Conservation (phyloP, 805 yeast species). For the Ogataea angusta region DNA sequence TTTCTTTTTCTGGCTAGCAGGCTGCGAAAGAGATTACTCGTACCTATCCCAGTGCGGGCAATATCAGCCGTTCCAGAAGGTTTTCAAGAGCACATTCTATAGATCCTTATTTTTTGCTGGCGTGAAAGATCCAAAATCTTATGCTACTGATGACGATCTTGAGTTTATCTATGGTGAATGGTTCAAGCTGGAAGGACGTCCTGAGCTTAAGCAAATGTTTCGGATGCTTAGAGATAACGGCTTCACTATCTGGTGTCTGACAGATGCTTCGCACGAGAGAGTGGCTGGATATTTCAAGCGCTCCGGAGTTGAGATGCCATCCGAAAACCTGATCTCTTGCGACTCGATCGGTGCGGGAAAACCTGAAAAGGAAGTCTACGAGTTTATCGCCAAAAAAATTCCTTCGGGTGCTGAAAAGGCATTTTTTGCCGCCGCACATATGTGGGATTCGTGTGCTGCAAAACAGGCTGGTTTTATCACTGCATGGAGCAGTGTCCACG, state of each 20-base stretch:
- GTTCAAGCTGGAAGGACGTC: constrained; percentile 21
- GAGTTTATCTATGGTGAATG: constrained; percentile 18
- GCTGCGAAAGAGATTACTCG: constrained; percentile 80
- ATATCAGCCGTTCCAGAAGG: constrained; percentile 20
- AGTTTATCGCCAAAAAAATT: constrained; percentile 21
- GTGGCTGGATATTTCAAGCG: constrained; percentile 22
- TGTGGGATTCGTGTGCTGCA: constrained; percentile 29
- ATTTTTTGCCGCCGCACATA: constrained; percentile 29
- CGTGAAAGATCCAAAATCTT: constrained; percentile 18
- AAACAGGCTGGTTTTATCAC: constrained; percentile 25
- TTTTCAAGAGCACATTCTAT: constrained; percentile 22
- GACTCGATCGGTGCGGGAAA: constrained; percentile 27
- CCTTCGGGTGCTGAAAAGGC: constrained; percentile 20
- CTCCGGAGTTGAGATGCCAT: constrained; percentile 22
- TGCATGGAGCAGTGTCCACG: constrained; percentile 27
- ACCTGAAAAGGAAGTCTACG: constrained; percentile 24
- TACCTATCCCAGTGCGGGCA: constrained; percentile 20
- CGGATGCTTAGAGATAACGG: constrained; percentile 20
- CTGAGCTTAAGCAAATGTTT: constrained; percentile 22
- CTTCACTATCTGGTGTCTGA: constrained; percentile 24
- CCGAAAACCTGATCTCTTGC: constrained; percentile 23
- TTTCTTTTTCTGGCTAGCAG: constrained; percentile 33
- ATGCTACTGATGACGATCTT: constrained; percentile 23
- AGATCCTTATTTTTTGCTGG: constrained; percentile 23
- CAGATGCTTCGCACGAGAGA: constrained; percentile 24